Base-by-base conservation (phyloP, 371 early-diverging fungal genomes). In the Gilbertella persicaria region DNA sequence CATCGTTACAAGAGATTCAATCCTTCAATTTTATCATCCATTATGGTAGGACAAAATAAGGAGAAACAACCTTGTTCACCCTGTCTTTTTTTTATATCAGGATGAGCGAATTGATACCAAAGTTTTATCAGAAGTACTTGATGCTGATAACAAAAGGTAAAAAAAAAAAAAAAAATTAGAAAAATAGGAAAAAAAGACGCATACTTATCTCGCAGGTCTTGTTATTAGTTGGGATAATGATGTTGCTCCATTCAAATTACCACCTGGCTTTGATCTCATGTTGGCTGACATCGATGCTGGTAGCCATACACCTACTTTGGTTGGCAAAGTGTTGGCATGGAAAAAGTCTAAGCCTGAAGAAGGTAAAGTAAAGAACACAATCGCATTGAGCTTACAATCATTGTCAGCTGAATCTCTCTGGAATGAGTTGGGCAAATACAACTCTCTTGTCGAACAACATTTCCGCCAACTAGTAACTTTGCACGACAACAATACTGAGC, bases 281-380 rank as follows among this genome's bases (percentile, higher is more conserved):
- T 75, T 98, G 49, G 98, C 92, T 0, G 98, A 98, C 71, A 87
- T 98, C 24, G 89, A 91, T 68, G 86, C 90, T 9, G 98, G 98
- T 29, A 90, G 91, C 53, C 88, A 90, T 79, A 98, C 98, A 2
- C 96, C 95, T 14, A 85, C 88, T 29, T 76, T 98, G 62, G 97
- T 94, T 20, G 79, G 86, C n/a, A 86, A 88, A 55, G 93, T 96
- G 3, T 77, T 95, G 37, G 73, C 61, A 26, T 98, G 97, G 97
- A 80, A 91, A 25, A 86, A 85, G 58, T 52, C 55, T 13, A 77
- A 88, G 29, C 78, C 89, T 0, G 79, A 80, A 25, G 82, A 71
- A 68, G 66, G 75, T 75, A 60, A n/a, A 43, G 20, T 5, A 4
- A 35, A 20, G 4, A 9, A 36, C 19, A 21, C 7, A 19, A 37